Conservation (phyloP, 495 filamentous ascomycete species). For the Xylaria intraflava region DNA sequence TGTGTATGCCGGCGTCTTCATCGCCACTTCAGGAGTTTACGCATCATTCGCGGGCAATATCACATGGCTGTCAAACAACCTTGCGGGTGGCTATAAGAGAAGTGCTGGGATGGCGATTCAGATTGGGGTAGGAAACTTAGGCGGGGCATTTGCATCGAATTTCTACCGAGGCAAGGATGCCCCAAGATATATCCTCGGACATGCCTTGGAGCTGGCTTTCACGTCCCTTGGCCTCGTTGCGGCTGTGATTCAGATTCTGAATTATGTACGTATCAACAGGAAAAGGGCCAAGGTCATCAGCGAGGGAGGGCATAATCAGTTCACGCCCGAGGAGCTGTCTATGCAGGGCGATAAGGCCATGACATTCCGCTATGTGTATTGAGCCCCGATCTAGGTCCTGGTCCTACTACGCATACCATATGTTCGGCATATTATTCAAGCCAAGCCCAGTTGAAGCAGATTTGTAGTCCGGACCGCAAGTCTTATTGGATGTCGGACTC, state of each 20-base stretch:
- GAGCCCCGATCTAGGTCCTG: not conserved
- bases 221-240: constrained; percentile 56
- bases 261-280: constrained; percentile 56
- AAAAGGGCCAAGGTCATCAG: constrained; percentile 43
- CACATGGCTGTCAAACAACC: constrained; percentile 65
- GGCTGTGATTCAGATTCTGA: constrained; percentile 43
- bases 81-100: constrained; percentile 64
- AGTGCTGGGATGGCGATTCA: constrained; percentile 68
- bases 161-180: constrained; percentile 63
- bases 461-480: no score
- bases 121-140: constrained; percentile 67
- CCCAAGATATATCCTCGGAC: constrained; percentile 61
- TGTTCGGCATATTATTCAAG: not conserved
- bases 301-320: constrained; percentile 38
- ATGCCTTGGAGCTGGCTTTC: constrained; percentile 63
- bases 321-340: constrained; percentile 49
- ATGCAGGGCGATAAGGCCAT: constrained; percentile 57
- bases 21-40: constrained; percentile 60
- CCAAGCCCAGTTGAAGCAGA: not conserved
- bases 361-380: constrained; percentile 55
- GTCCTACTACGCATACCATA: not conserved
- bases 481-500: no score
- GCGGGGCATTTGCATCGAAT: constrained; percentile 68
- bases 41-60: constrained; percentile 60
- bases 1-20: constrained; percentile 68